These are phyloP conservation scores for Claviceps capensis DNA, from an alignment of 2,329 filamentous ascomycete genomes.

Conservation along the genomic window DNA sequence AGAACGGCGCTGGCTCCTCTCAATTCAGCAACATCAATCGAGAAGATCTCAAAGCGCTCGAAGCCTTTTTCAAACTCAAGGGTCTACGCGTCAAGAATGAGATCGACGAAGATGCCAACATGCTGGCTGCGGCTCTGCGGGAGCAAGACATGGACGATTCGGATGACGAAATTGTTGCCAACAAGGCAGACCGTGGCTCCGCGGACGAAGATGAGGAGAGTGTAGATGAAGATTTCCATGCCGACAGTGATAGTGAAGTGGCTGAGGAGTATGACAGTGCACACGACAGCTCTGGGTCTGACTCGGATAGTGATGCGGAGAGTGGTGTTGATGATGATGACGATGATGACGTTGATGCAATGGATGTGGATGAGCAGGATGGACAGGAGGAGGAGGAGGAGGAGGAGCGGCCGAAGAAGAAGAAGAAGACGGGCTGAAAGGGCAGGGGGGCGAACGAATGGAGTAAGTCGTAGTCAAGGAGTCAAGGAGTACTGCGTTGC, in stretches of 20 bases:
- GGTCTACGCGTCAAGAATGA: conserved; percentile 95
- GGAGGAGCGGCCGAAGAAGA: conserved; percentile 36
- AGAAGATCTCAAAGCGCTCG: conserved; percentile 92
- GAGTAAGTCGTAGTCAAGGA: no score
- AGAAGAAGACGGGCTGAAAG: conserved; percentile 25
- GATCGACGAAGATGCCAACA: conserved; percentile 82
- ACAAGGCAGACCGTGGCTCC: conserved; percentile 65
- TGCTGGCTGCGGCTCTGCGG: conserved; percentile 67
- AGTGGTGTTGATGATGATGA: conserved; percentile 34
- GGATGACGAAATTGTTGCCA: conserved; percentile 65
- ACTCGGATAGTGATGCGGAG: conserved; percentile 44
- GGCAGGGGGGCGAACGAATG: no score
- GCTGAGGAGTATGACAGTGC: conserved; percentile 91
- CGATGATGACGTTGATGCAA: conserved; percentile 26
- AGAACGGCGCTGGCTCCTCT: conserved; percentile 72
- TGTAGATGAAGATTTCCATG: conserved; percentile 89
- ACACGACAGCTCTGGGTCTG: conserved; percentile 72
- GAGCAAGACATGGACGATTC: conserved; percentile 74
- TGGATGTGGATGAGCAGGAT: conserved; percentile 27
- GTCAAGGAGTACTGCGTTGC: no score
- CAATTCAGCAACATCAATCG: conserved; percentile 99
- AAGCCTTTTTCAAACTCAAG: conserved; percentile 95
- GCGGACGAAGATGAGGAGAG: conserved; percentile 95
- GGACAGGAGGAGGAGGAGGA: conserved; percentile 42
- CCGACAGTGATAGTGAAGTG: conserved; percentile 84